Conservation (phyloP, 2,329 filamentous ascomycete genomes). For the Rhinocladiella similis region DNA sequence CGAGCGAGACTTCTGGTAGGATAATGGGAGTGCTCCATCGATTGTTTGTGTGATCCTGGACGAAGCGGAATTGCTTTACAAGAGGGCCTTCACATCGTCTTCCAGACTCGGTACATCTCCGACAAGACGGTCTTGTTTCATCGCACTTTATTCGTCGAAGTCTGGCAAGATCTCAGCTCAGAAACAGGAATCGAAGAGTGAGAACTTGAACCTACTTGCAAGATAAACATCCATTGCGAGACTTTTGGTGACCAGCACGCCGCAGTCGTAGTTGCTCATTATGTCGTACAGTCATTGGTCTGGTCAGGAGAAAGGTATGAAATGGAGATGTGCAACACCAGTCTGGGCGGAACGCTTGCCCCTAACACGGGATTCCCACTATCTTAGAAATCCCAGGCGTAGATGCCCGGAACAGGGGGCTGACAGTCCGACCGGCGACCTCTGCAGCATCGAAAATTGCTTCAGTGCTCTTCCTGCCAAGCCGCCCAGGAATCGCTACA, state of each 20-base stretch:
- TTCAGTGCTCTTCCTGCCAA: too few relatives aligned
- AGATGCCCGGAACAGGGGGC: too few relatives aligned
- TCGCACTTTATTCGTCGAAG: constrained; percentile 33
- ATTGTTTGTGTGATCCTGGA: neutral
- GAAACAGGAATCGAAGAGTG: neutral
- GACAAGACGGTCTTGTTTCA: constrained; percentile 30
- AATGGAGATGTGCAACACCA: neutral
- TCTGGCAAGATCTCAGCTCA: constrained; percentile 13
- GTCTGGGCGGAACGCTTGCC: neutral
- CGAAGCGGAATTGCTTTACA: constrained; percentile 9
- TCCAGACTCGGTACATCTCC: constrained; percentile 28
- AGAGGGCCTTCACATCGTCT: constrained; percentile 30
- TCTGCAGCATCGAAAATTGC: too few relatives aligned
- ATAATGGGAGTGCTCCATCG: constrained; percentile 12
- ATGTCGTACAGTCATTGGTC: neutral
- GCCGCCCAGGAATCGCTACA: too few relatives aligned
- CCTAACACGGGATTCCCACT: neutral
- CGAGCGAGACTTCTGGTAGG: constrained; percentile 10
- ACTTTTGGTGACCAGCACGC: constrained; percentile 16
- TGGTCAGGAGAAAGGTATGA: neutral
- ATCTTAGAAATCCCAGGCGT: neutral
- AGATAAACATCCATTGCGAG: constrained; percentile 26
- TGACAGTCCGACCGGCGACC: too few relatives aligned
- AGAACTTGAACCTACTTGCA: constrained; percentile 20
- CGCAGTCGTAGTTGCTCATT: constrained; percentile 3